Base-by-base conservation (phyloP, 768 basidiomycete species). In the Collybia sp. region DNA sequence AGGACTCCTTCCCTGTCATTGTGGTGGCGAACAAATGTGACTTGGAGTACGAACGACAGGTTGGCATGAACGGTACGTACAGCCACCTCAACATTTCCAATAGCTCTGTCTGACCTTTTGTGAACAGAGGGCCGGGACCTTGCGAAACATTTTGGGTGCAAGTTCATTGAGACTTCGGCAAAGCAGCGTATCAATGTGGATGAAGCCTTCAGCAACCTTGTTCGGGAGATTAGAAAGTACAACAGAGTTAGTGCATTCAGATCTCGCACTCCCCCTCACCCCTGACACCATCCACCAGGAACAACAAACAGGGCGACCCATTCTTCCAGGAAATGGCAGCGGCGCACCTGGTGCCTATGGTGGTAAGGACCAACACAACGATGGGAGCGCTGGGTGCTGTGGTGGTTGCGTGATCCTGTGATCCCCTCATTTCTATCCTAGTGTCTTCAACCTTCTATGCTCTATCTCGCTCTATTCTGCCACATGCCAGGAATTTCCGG, bases 11-110 rank as follows among this genome's bases (percentile, higher is more conserved):
- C 76, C 95, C 95, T 13, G 88, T 95, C 57, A 88, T 98, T 48
- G 83, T 97, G 45, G 92, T 96, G 8, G 95, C 93, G n/a, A 98
- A 98, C 75, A 97, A 98, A 69, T 88, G 88, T 58, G 95, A 98
- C 66, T 71, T 95, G 56, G 94, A 93, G 61, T 93, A 87, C 60
- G 95, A 98, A 65, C 80, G 95, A 45, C 94, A 97, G 66, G 95
- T 98, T 19, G 91, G 91, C 62, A 87, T 86, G 77, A 90, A 93
- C 56, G 94, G 94, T 91, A 50, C 44, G 73, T 64, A 30, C 43
- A 39, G 35, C 32, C 36, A n/a, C 33, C 18, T 43, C 30, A 8
- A 20, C 31, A 8, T 25, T 42, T 35, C 33, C 30, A 41, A 47
- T 4, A 10, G 16, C 15, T 39, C 25, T 31, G 11, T 39, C 25